Base-by-base conservation (phyloP, 768 basidiomycete genomes). In the Tricholoma bakamatsutake region DNA sequence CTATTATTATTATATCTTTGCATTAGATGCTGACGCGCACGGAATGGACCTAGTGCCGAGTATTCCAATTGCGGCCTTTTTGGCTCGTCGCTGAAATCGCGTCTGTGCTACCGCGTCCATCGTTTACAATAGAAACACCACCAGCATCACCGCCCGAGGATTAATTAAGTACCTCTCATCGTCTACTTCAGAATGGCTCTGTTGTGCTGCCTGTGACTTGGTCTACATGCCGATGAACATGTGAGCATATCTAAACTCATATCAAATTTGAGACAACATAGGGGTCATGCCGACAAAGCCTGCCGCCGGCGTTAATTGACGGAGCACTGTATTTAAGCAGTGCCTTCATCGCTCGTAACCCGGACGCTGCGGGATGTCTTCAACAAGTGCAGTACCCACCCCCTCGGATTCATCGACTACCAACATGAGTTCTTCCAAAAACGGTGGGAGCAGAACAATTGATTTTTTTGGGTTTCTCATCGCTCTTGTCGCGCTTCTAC, bases 401-500 rank as follows among this genome's bases (percentile, higher is more conserved):
- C 21, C 39, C 31, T 53, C 43, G 28, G 21, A 24, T 24, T 50
- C 54, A 13, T 57, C 43, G 46, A 50, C 39, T n/a, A 48, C 59
- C 33, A 15, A 24, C 18, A 12, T 15, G 21, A 40, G 27, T 33
- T 11, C 47, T 12, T 39, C 40, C 28, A 58, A 54, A 13, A 59
- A 59, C 56, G 55, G 61, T 33, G 69, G 70, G 34, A 73, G 75
- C 6, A 73, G 39, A 31, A 21, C 76, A 18, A 77, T 68, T 59
- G 77, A 78, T 62, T 80, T 79, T 64, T 79, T 79, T 55, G 80
- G 80, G 3, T 80, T 81, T 58, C 74, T 81, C 58, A 74, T 80
- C 62, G 72, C 77, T 21, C 77, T 81, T 59, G 68, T 77, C 55
- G 69, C 73, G 1, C 70, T 80, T 45, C 64, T 83, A 28, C 67